phyloP scores from a whole-genome alignment of 1,284 basidiomycete species.

The Earliella scabrosa region DNA sequence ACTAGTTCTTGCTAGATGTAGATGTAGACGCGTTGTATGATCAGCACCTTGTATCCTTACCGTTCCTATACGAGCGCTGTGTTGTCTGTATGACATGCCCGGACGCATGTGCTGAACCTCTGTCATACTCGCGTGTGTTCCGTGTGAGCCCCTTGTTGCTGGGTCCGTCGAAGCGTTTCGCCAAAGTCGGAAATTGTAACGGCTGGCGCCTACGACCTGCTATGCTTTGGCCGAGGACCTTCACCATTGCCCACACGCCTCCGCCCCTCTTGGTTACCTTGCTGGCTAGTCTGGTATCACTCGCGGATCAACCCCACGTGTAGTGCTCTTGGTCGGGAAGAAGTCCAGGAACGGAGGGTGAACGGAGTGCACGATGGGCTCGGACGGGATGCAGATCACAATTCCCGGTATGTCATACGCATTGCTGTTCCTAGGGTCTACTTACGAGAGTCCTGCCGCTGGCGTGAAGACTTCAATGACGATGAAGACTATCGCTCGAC shows the following conservation, averaged over 20 bases:
- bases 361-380: conserved; percentile 36
- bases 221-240: background rate
- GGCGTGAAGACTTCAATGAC: conserved; percentile 68
- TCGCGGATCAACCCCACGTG: background rate
- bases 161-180: too few relatives aligned
- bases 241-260: background rate
- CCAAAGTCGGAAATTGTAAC: too few relatives aligned
- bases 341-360: background rate
- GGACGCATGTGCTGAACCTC: too few relatives aligned
- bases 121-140: too few relatives aligned
- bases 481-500: conserved; percentile 70
- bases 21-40: conserved; percentile 1
- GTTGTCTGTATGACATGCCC: too few relatives aligned
- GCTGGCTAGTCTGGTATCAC: background rate
- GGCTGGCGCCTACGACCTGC: too few relatives aligned
- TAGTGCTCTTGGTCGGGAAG: background rate
- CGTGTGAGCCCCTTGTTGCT: too few relatives aligned
- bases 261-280: background rate
- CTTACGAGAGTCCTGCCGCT: background rate
- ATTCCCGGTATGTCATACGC: conserved; percentile 64
- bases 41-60: background rate
- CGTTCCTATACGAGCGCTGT: too few relatives aligned
- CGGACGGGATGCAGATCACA: conserved; percentile 78
- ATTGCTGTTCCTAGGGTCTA: background rate
- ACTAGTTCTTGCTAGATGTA: conserved; percentile 3